These are phyloP conservation scores for Persicaria maculosa DNA, from an alignment of 148 eudicot genomes.

Conservation along the genomic window DNA sequence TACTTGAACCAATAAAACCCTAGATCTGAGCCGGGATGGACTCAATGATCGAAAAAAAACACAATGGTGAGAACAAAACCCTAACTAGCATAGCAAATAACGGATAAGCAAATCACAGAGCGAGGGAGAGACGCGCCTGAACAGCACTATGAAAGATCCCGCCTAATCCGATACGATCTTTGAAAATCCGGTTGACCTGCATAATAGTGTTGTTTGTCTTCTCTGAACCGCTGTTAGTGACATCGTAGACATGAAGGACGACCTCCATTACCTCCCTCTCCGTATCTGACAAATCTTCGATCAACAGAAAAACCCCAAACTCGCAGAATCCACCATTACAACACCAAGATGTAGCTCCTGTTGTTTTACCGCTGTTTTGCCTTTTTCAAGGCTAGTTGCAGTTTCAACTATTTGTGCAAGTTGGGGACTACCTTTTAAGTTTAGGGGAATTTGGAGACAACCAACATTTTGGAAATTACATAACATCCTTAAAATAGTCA, in stretches of 20 bases:
- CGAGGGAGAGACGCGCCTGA: constrained; percentile 36
- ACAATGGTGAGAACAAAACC: not conserved
- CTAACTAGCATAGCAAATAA: not conserved
- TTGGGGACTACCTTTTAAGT: too few relatives aligned
- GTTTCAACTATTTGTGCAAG: too few relatives aligned
- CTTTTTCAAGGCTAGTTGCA: too few relatives aligned
- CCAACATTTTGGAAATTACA: too few relatives aligned
- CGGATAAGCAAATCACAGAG: not conserved
- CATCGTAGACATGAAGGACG: constrained; percentile 65
- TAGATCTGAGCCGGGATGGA: constrained; percentile 29
- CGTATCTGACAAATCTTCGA: not conserved
- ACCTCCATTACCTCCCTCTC: constrained; percentile 52
- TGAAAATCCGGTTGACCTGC: constrained; percentile 83
- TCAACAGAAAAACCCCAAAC: constrained; percentile 8
- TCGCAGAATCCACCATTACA: too few relatives aligned
- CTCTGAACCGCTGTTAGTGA: constrained; percentile 75
- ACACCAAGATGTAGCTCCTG: too few relatives aligned
- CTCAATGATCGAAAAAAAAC: not conserved
- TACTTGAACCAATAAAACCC: constrained; percentile 18
- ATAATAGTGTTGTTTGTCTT: constrained; percentile 81
- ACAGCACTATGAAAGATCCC: constrained; percentile 91
- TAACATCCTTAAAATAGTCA: too few relatives aligned
- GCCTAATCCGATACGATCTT: constrained; percentile 83
- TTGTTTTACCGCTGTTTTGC: too few relatives aligned
- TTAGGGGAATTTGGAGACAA: too few relatives aligned